These are phyloP conservation scores for Metschnikowia vanudenii DNA, from an alignment of 805 yeast genomes.

Conservation along the genomic window DNA sequence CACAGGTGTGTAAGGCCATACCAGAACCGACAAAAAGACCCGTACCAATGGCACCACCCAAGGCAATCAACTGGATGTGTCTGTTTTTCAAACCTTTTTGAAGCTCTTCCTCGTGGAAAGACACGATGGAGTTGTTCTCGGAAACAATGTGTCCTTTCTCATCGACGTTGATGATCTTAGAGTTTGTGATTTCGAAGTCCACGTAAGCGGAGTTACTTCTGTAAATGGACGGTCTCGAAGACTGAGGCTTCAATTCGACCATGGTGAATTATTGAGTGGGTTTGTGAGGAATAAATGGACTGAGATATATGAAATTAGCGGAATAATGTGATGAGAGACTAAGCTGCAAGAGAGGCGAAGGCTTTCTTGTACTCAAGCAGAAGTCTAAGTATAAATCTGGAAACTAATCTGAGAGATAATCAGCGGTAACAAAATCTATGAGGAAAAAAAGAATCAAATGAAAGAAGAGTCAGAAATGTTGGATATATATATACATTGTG, in stretches of 20 bases:
- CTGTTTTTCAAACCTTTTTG: constrained; percentile 23
- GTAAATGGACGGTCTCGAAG: constrained; percentile 18
- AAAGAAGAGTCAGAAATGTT: not conserved
- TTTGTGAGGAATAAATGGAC: not conserved
- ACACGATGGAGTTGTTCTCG: constrained; percentile 17
- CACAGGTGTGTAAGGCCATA: constrained; percentile 14
- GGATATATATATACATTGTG: constrained; percentile 1
- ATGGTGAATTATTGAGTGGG: constrained; percentile 1
- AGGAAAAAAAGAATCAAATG: not conserved
- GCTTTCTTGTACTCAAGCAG: not conserved
- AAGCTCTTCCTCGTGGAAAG: constrained; percentile 15
- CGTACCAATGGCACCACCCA: constrained; percentile 25
- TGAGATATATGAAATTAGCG: too few species aligned
- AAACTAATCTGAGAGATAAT: not conserved
- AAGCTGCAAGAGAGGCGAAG: too few species aligned
- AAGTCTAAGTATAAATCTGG: not conserved
- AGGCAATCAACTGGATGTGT: constrained; percentile 23
- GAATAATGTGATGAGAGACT: too few species aligned
- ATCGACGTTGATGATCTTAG: constrained; percentile 20
- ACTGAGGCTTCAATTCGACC: constrained; percentile 15
- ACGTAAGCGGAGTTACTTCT: constrained; percentile 18
- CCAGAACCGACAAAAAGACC: constrained; percentile 24
- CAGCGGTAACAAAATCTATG: not conserved
- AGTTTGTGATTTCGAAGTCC: constrained; percentile 19
- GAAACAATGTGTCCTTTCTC: constrained; percentile 19